These are phyloP conservation scores for Naganishia vaughanmartiniae DNA, from an alignment of 768 basidiomycete genomes.

Conservation along the genomic window DNA sequence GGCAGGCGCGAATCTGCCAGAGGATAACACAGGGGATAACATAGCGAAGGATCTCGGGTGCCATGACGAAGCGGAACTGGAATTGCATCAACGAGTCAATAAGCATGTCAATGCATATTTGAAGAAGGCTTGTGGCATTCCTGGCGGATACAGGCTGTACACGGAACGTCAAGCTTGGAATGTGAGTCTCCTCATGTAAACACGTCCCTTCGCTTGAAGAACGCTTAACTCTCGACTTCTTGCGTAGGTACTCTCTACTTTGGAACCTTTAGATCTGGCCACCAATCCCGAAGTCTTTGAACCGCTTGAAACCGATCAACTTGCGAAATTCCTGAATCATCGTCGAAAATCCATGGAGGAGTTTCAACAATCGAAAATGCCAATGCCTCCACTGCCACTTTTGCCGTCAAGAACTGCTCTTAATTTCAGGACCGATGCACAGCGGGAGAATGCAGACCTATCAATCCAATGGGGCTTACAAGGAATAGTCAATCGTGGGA, in stretches of 20 bases:
- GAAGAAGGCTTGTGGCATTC: slow-evolving; percentile 8
- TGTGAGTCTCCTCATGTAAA: background rate
- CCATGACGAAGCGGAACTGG: background rate
- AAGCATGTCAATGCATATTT: slow-evolving; percentile 15
- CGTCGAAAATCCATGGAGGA: background rate
- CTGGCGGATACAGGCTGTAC: slow-evolving; percentile 3
- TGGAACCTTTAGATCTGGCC: background rate
- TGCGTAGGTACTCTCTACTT: background rate
- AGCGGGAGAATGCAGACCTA: background rate
- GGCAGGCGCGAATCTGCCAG: too few relatives aligned
- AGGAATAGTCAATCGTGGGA: slow-evolving; percentile 1
- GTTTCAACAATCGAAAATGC: slow-evolving; percentile 3
- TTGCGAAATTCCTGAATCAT: slow-evolving; percentile 18
- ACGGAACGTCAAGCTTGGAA: slow-evolving; percentile 7
- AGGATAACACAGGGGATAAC: too few relatives aligned
- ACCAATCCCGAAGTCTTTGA: slow-evolving; percentile 20
- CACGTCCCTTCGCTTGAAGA: too few relatives aligned
- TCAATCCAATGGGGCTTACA: slow-evolving; percentile 1
- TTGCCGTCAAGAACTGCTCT: background rate
- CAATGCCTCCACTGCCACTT: background rate
- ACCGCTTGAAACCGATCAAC: slow-evolving; percentile 11
- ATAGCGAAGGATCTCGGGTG: background rate
- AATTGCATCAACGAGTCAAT: slow-evolving; percentile 11
- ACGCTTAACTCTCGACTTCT: background rate
- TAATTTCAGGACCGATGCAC: background rate